Evolutionary conservation across 169 alveolate species (phyloP), one percentile per base, ranked within the genome.

Genomic region (Neospora caninum): DNA sequence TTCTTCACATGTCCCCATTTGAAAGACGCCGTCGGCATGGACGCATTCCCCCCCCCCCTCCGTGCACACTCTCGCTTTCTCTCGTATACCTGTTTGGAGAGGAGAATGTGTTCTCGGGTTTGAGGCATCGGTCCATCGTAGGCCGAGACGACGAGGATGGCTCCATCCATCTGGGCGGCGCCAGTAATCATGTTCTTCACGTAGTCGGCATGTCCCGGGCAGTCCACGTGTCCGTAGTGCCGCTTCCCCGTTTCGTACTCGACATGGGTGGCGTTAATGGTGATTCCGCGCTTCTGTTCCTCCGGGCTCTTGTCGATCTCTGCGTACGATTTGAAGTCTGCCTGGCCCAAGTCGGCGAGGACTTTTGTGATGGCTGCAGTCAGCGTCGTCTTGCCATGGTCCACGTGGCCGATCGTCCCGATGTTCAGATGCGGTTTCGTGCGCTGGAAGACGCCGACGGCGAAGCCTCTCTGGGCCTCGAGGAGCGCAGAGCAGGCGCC

Each of bases 341-440:
- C 97, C 49, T 91, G 93, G 49, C 98, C 97, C 41, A 41, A 2
- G 67, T 53, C 91, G 4, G 94, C n/a, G 16, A 94, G 86, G 29
- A 96, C 98, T 94, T 97, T 98, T 53, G 99, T 98, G 89, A 98
- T 97, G 49, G 99, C 99, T 1, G 99, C 99, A 16, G 99, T 98
- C 78, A 98, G 96, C 10, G 99, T 98, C 29, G 99, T 98, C 94
- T 98, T 98, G 2, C 99, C 99, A 95, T 98, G 99, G 94, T 98
- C 99, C 31, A 98, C 99, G 95, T 98, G 99, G 49, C 99, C 99
- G 54, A 98, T 98, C 80, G 99, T 98, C 42, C 99, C 99, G 10
- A 98, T 98, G 96, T 98, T 98, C 95, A 98, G 94, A 94, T 98
- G 99, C 41, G 99, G 99, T 96, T 98, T 98, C 84, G 95, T 97